Conservation (phyloP, 1,284 basidiomycete species). For the Fomitopsis betulina region DNA sequence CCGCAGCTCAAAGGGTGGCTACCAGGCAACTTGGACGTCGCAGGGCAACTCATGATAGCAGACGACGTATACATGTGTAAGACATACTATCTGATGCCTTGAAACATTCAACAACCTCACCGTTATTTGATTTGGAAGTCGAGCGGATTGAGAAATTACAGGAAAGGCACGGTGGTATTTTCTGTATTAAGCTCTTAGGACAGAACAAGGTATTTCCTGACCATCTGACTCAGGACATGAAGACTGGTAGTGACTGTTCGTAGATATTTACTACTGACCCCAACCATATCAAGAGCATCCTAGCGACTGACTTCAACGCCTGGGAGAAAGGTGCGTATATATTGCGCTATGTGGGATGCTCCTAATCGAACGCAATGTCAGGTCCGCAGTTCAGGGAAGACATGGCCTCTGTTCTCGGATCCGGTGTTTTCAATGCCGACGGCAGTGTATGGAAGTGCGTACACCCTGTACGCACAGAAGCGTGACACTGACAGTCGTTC, state of each 20-base stretch:
- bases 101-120: neutral
- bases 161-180: neutral
- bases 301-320: constrained; percentile 26
- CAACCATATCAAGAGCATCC: constrained; percentile 27
- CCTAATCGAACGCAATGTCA: neutral
- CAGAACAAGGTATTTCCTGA: neutral
- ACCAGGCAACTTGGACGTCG: neutral
- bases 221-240: neutral
- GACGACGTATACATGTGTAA: neutral
- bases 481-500: constrained; percentile 17
- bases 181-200: neutral
- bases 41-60: neutral
- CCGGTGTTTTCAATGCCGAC: constrained; percentile 36
- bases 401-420: constrained; percentile 27
- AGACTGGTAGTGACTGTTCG: too few species aligned
- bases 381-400: constrained; percentile 14
- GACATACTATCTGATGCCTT: neutral
- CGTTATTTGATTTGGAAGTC: neutral
- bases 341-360: neutral
- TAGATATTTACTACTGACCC: constrained; percentile 28
- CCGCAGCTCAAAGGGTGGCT: neutral
- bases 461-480: neutral
- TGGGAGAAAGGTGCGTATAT: constrained; percentile 26
- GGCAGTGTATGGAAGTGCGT: constrained; percentile 15
- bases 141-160: neutral